These are phyloP conservation scores for Alternaria sp. DNA, from an alignment of 2,329 filamentous ascomycete species.

Conservation along the genomic window DNA sequence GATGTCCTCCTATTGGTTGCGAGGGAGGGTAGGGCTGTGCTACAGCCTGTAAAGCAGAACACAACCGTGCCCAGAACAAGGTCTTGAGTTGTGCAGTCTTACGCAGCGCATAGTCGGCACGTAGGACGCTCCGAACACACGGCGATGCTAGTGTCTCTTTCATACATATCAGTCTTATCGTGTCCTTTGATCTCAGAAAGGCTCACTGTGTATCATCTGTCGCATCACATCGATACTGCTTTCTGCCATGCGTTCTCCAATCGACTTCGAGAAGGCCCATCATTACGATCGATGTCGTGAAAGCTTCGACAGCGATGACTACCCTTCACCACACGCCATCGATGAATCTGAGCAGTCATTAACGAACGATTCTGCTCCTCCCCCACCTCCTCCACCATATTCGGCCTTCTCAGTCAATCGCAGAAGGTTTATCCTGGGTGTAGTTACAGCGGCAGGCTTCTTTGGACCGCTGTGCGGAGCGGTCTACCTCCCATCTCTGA, in stretches of 20 bases:
- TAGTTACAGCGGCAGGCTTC: slow-evolving; percentile 45
- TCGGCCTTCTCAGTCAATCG: slow-evolving; percentile 50
- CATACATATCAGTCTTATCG: slow-evolving; percentile 20
- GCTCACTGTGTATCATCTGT: neutral
- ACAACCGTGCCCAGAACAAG: slow-evolving; percentile 13
- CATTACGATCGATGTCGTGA: slow-evolving; percentile 32
- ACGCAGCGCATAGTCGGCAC: slow-evolving; percentile 21
- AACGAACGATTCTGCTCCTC: slow-evolving; percentile 12
- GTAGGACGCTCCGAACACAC: slow-evolving; percentile 22
- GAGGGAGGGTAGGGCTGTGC: slow-evolving; percentile 13
- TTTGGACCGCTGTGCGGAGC: slow-evolving; percentile 56
- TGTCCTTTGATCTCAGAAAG: slow-evolving; percentile 18
- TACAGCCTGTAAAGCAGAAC: slow-evolving; percentile 13
- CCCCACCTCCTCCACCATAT: slow-evolving; percentile 39
- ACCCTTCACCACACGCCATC: slow-evolving; percentile 22
- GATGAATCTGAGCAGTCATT: slow-evolving; percentile 22
- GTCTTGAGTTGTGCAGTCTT: slow-evolving; percentile 1
- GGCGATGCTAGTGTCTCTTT: slow-evolving; percentile 24
- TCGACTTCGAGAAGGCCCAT: slow-evolving; percentile 36
- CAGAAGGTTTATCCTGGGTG: slow-evolving; percentile 48
- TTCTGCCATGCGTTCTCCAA: slow-evolving; percentile 31
- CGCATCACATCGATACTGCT: slow-evolving; percentile 1
- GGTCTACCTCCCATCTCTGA: slow-evolving; percentile 56
- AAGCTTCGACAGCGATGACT: slow-evolving; percentile 32
- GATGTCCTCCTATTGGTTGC: slow-evolving; percentile 10